Conservation (phyloP, 83 land plant genomes). For the Diphasiastrum complanatum region DNA sequence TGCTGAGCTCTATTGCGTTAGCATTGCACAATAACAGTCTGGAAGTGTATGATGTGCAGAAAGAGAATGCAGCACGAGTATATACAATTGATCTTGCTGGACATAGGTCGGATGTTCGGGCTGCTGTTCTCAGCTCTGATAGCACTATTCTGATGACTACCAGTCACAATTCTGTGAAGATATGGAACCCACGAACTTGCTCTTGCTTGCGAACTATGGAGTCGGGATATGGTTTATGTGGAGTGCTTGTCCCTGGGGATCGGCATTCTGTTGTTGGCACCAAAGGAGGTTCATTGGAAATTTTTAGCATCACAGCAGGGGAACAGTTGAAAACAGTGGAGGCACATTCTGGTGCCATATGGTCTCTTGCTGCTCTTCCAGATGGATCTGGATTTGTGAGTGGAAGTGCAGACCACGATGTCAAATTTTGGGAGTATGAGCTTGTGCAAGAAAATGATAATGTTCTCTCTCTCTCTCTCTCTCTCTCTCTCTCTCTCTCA, state of each 20-base stretch:
- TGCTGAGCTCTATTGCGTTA: conserved; percentile 50
- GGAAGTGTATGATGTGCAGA: conserved; percentile 63
- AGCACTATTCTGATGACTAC: conserved; percentile 80
- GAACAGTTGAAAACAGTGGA: conserved; percentile 50
- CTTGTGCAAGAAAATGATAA: conserved; percentile 43
- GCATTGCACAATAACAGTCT: conserved; percentile 72
- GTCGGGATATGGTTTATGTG: conserved; percentile 79
- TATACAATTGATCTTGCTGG: conserved; percentile 71
- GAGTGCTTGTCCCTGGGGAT: conserved; percentile 65
- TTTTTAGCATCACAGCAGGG: conserved; percentile 78
- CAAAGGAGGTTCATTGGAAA: conserved; percentile 69
- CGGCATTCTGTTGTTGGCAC: conserved; percentile 85
- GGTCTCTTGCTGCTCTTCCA: conserved; percentile 57
- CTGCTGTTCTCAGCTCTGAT: conserved; percentile 73
- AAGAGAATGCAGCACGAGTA: conserved; percentile 26
- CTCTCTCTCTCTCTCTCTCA: background rate
- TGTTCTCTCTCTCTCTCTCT: conserved; percentile 29
- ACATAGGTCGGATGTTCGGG: conserved; percentile 76
- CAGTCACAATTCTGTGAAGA: conserved; percentile 73
- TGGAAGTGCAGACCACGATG: conserved; percentile 85
- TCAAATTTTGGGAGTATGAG: conserved; percentile 89
- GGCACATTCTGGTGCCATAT: conserved; percentile 69
- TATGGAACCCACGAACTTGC: conserved; percentile 92
- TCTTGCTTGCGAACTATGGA: conserved; percentile 85
- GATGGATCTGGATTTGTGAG: conserved; percentile 85